These are phyloP conservation scores for Pyricularia grisea DNA, from an alignment of 2,329 filamentous ascomycete genomes.

Conservation along the genomic window DNA sequence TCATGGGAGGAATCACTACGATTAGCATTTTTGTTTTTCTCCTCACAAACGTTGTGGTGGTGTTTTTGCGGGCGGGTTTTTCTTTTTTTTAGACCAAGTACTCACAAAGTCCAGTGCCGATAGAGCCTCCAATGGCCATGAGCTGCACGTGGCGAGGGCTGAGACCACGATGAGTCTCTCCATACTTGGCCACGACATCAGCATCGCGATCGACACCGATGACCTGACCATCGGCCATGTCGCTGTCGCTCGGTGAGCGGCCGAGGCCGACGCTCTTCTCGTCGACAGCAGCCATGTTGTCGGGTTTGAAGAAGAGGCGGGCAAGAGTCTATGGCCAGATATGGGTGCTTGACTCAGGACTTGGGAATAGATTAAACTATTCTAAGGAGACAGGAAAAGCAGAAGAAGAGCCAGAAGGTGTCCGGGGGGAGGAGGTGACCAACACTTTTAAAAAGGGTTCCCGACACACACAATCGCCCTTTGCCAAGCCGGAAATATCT, in stretches of 20 bases:
- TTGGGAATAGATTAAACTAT: not conserved
- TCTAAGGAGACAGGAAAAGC: not conserved
- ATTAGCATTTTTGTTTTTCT: not conserved
- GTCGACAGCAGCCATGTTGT: not conserved
- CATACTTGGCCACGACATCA: slow-evolving; percentile 1
- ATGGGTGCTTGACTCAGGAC: not conserved
- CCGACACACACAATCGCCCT: not conserved
- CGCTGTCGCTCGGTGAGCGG: not conserved
- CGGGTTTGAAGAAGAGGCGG: not conserved
- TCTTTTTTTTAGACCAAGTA: not conserved
- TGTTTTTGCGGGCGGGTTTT: no score
- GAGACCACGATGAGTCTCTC: slow-evolving; percentile 15
- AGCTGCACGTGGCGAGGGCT: slow-evolving; percentile 35
- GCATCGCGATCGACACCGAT: not conserved
- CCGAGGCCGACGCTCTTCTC: slow-evolving; percentile 4
- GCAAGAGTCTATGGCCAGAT: not conserved
- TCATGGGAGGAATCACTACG: not conserved
- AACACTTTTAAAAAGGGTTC: not conserved
- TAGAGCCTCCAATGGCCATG: slow-evolving; percentile 38
- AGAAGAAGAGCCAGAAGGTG: not conserved
- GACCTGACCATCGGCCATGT: not conserved
- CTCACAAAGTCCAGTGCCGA: slow-evolving; percentile 33
- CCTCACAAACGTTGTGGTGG: no score
- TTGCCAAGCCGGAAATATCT: not conserved
- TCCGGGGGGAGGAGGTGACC: no score